Evolutionary conservation across 306 rosid species (phyloP).

Genomic region (Dryas alaskensis): DNA sequence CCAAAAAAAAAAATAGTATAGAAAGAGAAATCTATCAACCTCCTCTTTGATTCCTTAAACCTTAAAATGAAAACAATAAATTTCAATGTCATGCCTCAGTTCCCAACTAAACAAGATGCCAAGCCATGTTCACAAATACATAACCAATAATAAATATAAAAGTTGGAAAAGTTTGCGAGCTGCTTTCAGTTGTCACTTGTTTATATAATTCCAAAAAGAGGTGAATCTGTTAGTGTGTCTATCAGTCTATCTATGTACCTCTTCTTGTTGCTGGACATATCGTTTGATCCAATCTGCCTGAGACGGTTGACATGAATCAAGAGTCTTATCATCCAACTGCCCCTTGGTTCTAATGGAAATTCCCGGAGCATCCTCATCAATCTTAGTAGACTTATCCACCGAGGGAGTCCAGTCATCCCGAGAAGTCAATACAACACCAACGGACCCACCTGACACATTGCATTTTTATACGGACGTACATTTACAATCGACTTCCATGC

Average conservation of each 20-base stretch:
- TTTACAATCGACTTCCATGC: not conserved
- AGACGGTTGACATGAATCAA: constrained; percentile 63
- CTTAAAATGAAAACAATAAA: no score
- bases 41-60: no score
- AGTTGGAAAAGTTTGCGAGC: no score
- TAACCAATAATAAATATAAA: no score
- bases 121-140: no score
- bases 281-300: constrained; percentile 94
- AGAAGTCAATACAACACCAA: constrained; percentile 61
- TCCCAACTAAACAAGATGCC: no score
- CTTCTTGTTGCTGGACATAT: constrained; percentile 78
- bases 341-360: constrained; percentile 56
- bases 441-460: constrained; percentile 62
- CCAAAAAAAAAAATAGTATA: no score
- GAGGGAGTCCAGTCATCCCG: constrained; percentile 48
- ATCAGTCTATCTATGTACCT: constrained; percentile 42
- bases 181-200: no score
- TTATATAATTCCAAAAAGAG: not conserved
- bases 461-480: constrained; percentile 8
- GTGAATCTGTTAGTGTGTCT: not conserved
- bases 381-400: constrained; percentile 32
- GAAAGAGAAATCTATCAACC: no score
- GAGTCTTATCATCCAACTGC: constrained; percentile 47
- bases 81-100: no score
- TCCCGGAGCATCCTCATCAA: constrained; percentile 48